Conservation (phyloP, 805 yeast species). For the Schwanniomyces vanrijiae region DNA sequence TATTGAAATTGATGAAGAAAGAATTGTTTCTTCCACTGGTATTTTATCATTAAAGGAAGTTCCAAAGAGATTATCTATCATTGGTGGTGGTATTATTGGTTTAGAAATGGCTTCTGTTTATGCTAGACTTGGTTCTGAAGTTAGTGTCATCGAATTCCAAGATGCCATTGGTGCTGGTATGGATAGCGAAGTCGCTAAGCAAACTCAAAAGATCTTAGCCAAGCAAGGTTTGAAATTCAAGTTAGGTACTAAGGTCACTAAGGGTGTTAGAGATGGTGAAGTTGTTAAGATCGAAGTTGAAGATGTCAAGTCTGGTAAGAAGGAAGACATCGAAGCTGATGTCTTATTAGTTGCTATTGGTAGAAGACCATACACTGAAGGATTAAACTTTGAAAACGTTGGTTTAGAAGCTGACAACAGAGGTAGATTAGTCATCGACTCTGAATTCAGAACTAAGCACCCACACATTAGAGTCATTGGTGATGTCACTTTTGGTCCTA, state of each 20-base stretch:
- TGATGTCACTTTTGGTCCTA: conserved; percentile 97
- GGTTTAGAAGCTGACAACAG: conserved; percentile 89
- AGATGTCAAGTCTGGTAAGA: conserved; percentile 82
- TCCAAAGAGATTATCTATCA: conserved; percentile 88
- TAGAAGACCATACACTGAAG: conserved; percentile 95
- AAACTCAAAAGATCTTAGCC: conserved; percentile 82
- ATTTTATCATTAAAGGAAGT: conserved; percentile 79
- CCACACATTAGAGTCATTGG: conserved; percentile 97
- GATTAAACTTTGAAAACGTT: conserved; percentile 81
- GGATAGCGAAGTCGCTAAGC: conserved; percentile 93
- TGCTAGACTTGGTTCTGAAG: conserved; percentile 92
- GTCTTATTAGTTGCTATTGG: conserved; percentile 96
- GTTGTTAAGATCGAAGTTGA: conserved; percentile 84
- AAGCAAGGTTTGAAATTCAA: conserved; percentile 96
- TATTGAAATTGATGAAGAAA: conserved; percentile 91
- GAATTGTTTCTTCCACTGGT: conserved; percentile 96
- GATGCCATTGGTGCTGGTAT: conserved; percentile 94
- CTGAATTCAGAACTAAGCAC: conserved; percentile 86
- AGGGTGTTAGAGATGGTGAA: conserved; percentile 88
- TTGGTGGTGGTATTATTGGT: conserved; percentile 99
- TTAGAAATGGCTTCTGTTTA: conserved; percentile 99
- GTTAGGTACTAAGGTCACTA: conserved; percentile 85
- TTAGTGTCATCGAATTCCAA: conserved; percentile 90
- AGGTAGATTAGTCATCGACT: conserved; percentile 93
- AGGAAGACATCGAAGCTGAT: conserved; percentile 81